These are phyloP conservation scores for Bacidia rubella DNA, from an alignment of 495 filamentous ascomycete genomes.

Conservation along the genomic window DNA sequence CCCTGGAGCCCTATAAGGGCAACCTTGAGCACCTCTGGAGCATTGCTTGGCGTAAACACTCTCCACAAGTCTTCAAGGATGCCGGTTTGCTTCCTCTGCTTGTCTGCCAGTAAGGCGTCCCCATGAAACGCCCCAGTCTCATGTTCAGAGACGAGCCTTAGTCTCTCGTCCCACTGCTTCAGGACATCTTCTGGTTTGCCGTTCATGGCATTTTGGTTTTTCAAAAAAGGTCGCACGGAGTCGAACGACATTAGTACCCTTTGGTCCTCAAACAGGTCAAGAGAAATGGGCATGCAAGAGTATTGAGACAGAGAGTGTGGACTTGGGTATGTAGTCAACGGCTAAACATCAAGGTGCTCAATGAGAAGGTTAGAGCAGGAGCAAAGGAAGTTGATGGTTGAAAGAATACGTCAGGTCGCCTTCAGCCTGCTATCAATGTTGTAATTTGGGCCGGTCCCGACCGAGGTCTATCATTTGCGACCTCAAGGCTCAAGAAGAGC, in stretches of 20 bases:
- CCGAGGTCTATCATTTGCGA: too few species aligned
- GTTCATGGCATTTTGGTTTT: background rate
- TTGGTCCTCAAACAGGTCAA: too few species aligned
- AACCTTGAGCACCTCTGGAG: slow-evolving; percentile 1
- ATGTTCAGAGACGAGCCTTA: background rate
- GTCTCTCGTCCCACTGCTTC: background rate
- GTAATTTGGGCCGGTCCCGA: background rate
- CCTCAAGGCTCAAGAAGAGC: background rate
- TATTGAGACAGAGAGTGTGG: too few species aligned
- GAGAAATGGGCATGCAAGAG: too few species aligned
- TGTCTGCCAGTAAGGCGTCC: slow-evolving; percentile 7
- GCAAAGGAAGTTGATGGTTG: too few species aligned
- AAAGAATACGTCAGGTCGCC: too few species aligned
- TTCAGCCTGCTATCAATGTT: too few species aligned
- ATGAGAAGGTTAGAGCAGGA: too few species aligned
- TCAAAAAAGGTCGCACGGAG: background rate
- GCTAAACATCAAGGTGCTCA: too few species aligned
- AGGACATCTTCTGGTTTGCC: background rate
- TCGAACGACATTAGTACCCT: slow-evolving; percentile 1
- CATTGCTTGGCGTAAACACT: background rate
- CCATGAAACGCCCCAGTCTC: slow-evolving; percentile 10
- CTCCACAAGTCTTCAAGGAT: slow-evolving; percentile 1
- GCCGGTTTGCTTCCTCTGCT: background rate
- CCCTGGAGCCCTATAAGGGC: background rate
- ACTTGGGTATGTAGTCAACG: too few species aligned